These are phyloP conservation scores for Hexamita inflata DNA, from an alignment of 208 protist species.

Conservation along the genomic window DNA sequence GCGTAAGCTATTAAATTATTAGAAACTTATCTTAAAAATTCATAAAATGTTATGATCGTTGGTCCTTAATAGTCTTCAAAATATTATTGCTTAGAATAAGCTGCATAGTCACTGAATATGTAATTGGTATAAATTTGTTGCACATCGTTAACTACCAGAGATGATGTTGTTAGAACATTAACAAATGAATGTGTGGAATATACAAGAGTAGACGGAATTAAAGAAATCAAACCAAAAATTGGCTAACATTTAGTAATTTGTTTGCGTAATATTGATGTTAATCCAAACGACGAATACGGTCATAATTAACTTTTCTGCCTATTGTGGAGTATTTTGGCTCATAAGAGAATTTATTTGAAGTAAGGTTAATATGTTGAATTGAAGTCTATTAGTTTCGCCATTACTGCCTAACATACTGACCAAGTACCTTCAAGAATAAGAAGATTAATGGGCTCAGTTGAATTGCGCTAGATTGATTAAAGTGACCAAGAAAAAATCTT, in stretches of 20 bases:
- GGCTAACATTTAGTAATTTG: not conserved
- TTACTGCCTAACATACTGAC: not conserved
- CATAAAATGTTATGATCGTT: too few relatives aligned
- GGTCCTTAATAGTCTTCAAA: too few relatives aligned
- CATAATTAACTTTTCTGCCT: not conserved
- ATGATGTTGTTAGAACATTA: not conserved
- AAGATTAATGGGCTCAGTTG: not conserved
- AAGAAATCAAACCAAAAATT: not conserved
- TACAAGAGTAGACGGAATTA: not conserved
- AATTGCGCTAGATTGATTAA: too few relatives aligned
- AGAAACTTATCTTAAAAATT: too few relatives aligned
- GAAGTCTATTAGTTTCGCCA: not conserved
- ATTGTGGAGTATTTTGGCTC: not conserved
- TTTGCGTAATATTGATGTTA: not conserved
- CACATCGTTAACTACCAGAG: not conserved
- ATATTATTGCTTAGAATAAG: too few relatives aligned
- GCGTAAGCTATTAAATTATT: too few relatives aligned
- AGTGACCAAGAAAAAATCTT: too few relatives aligned
- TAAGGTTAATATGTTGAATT: not conserved
- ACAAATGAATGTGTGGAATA: not conserved
- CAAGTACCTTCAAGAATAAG: not conserved
- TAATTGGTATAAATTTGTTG: too few relatives aligned
- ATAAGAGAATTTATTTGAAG: not conserved
- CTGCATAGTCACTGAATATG: too few relatives aligned
- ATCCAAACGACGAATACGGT: not conserved